Conservation (phyloP, 2,329 filamentous ascomycete species). For the Cercospora canescens region DNA sequence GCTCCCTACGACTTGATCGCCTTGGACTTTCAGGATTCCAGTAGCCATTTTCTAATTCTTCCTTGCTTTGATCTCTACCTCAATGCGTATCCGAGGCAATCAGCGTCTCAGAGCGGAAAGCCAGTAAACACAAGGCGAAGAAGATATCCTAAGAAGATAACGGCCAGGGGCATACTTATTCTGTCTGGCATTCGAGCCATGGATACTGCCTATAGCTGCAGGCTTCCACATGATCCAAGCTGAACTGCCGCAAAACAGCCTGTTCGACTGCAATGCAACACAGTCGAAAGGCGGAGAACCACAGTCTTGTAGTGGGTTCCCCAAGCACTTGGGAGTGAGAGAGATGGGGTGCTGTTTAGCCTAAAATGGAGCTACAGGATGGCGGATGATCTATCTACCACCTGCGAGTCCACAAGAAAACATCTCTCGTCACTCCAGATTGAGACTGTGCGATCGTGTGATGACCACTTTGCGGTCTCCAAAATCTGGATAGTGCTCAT, state of each 20-base stretch:
- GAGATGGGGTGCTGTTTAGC: background rate
- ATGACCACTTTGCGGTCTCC: no score
- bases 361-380: background rate
- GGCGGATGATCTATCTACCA: background rate
- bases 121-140: background rate
- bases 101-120: background rate
- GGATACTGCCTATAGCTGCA: background rate
- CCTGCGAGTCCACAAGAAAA: background rate
- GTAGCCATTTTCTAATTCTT: conserved; percentile 4
- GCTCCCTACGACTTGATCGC: conserved; percentile 47
- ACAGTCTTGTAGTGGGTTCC: background rate
- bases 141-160: background rate
- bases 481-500: no score
- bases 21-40: conserved; percentile 36
- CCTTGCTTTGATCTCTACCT: background rate
- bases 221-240: background rate
- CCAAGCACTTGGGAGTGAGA: background rate
- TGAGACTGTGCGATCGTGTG: background rate
- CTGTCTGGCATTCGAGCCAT: background rate
- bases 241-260: background rate
- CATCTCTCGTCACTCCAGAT: background rate
- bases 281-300: background rate
- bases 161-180: background rate
- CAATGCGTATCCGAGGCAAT: background rate
- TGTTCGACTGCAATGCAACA: background rate